Base-by-base conservation (phyloP, 2,329 filamentous ascomycete genomes). In the Phialocephala sp. region DNA sequence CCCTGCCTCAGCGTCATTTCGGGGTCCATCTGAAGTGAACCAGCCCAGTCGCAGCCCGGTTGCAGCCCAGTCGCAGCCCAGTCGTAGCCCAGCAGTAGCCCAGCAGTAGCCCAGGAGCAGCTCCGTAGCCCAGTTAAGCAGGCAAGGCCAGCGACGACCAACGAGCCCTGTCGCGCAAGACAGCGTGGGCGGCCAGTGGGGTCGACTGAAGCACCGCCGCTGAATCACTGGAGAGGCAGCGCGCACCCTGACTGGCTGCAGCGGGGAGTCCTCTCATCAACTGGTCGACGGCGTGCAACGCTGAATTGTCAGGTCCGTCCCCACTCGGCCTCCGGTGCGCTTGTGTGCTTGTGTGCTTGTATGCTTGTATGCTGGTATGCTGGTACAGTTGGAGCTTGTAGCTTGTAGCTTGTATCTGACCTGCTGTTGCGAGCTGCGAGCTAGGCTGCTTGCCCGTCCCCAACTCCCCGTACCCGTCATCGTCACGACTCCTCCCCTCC, bases 11-110 rank as follows among this genome's bases (percentile, higher is more conserved):
- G 50, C 50, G 50, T 54, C 50, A 54, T 54, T 54, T 54, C 50
- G 50, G 50, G 50, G 50, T 54, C 50, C 50, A 54, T 54, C 50
- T 54, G 50, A 54, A 54, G 50, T 54, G 12, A 35, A 54, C 27
- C 27, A 32, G 27, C 27, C 27, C 27, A 32, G 27, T 32, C 3
- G 6, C 3, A 32, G 27, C 27, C 27, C 27, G 27, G 27, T 32
- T 3, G 27, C 27, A 32, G 27, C 27, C 27, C 27, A 32, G 27
- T 32, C 3, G 27, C 27, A 32, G 27, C 27, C 6, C 27, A 3
- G 27, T 32, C 3, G 27, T 6, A 32, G 27, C 27, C 27, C 27
- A 32, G 27, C 27, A 32, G 27, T 32, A n/a, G n/a, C n/a, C n/a
- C n/a, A n/a, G 27, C 3, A 32, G 27, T 32, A 32, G 27, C 27